phyloP scores from a whole-genome alignment of 208 protist species.

The Trypanosoma mega region DNA sequence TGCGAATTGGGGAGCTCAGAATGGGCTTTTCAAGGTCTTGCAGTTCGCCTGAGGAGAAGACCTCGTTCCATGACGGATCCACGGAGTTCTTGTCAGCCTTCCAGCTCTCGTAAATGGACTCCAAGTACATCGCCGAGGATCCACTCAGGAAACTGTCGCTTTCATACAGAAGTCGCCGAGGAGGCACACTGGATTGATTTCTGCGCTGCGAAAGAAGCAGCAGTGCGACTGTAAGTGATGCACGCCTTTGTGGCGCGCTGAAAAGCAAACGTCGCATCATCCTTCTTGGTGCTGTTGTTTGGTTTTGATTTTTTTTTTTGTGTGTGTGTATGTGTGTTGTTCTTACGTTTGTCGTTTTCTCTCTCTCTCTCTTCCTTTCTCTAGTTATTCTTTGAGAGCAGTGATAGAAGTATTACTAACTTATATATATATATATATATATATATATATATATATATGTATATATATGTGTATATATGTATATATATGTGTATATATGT shows the following conservation, averaged over 20 bases:
- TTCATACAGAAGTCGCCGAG: conserved; percentile 64
- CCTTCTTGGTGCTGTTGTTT: too few species aligned
- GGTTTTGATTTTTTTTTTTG: too few species aligned
- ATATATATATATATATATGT: too few species aligned
- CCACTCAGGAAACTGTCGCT: conserved; percentile 88
- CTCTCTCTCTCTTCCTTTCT: not conserved
- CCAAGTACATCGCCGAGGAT: conserved; percentile 78
- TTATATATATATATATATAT: not conserved
- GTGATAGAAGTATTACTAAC: not conserved
- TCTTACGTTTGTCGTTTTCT: conserved; percentile 3
- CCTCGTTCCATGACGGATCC: conserved; percentile 64
- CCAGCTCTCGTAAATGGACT: conserved; percentile 80
- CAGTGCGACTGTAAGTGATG: not conserved
- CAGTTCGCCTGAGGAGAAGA: conserved; percentile 50
- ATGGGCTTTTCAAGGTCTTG: conserved; percentile 56
- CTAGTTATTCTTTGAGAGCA: not conserved
- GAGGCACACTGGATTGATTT: conserved; percentile 23
- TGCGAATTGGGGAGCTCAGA: conserved; percentile 58
- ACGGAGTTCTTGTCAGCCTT: conserved; percentile 73
- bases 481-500: not conserved
- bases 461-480: not conserved
- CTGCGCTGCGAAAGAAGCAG: conserved; percentile 17
- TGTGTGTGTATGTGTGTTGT: not conserved
- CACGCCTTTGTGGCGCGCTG: not conserved
- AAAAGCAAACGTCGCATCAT: conserved; percentile 69